Evolutionary conservation across 2,329 filamentous ascomycete species (phyloP), one percentile per base, ranked within the genome.

Genomic region (Aureobasidium sp.): DNA sequence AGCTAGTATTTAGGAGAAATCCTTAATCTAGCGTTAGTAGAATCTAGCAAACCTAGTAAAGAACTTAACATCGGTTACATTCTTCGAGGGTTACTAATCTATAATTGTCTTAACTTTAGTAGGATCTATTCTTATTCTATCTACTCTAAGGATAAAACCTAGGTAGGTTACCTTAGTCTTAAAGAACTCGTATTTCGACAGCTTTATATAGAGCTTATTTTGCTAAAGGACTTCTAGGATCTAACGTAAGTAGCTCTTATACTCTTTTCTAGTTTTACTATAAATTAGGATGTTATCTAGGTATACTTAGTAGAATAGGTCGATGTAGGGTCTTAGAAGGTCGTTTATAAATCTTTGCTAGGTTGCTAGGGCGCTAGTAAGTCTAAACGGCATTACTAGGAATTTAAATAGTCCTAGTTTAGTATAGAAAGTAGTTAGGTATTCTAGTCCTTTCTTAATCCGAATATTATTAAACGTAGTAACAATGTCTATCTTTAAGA

Each of bases 401-500:
- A 4, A 50, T 21, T 50, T 21, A 19, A 34, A 38, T 16, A 17
- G 24, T 39, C 38, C 48, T 14, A 19, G 35, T 32, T 32, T 53
- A 2, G 34, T 42, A 48, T 41, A 16, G 17, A 44, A 55, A n/a
- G 30, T 22, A 21, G 50, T 70, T 54, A 66, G 68, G 57, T 58
- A 68, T 56, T 70, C 58, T 30, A 71, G 51, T 5, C 62, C 61
- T 58, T 61, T 21, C 19, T 56, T 59, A 17, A 72, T 70, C 8
- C 58, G 25, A 1, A 71, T 64, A 1, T 60, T 35, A 38, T 72
- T 62, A 57, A 67, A 72, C 10, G 55, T 54, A 22, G 60, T 57
- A 55, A 64, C 63, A 2, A 65, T 53, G 56, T 68, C 59, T 14
- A 72, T 57, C 37, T 66, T 70, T 21, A 60, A 68, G 47, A 66